Evolutionary conservation across 768 basidiomycete genomes (phyloP), one percentile per base, ranked within the genome.

Genomic region (Phallus indusiatus): DNA sequence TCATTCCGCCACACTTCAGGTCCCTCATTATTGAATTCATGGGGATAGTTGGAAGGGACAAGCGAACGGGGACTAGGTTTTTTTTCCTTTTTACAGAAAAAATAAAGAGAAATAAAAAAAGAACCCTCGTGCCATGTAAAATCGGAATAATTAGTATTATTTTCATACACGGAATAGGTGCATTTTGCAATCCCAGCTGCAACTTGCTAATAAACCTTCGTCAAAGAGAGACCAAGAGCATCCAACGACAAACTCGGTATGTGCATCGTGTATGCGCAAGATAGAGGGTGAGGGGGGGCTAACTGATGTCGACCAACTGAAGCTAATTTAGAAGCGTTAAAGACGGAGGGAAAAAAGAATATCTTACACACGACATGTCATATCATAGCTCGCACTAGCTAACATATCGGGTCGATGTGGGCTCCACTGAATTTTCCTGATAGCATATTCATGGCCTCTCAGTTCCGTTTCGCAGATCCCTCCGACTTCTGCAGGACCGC

Each of bases 191-290:
- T 97, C 95, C 95, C 95, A 97, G 53, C 88, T 84, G 70, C 92
- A 94, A 60, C 86, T 94, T 46, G 90, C 93, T 51, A 98, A 67
- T 17, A 93, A 68, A 1, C 90, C 90, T 66, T 90, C 85, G 52
- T 96, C 92, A 63, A 84, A 94, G 65, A 96, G 70, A n/a, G 90
- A 91, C 94, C 94, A 96, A 51, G 81, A 79, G 66, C 89, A 86
- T 0, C 91, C 94, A 47, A 89, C 88, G 21, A 95, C 92, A 71
- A 98, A 97, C 73, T 98, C 95, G 1, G 90, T 94, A 68, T 98
- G 95, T 6, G 84, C 76, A 67, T 92, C 86, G 67, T 96, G 87
- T 35, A 93, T 85, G 61, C 84, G 70, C 60, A 87, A 68, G 20
- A 66, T 59, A 54, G 53, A 88, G 22, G 76, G 76, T 22, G 77